Conservation (phyloP, 306 rosid species). For the Dryas alaskensis region DNA sequence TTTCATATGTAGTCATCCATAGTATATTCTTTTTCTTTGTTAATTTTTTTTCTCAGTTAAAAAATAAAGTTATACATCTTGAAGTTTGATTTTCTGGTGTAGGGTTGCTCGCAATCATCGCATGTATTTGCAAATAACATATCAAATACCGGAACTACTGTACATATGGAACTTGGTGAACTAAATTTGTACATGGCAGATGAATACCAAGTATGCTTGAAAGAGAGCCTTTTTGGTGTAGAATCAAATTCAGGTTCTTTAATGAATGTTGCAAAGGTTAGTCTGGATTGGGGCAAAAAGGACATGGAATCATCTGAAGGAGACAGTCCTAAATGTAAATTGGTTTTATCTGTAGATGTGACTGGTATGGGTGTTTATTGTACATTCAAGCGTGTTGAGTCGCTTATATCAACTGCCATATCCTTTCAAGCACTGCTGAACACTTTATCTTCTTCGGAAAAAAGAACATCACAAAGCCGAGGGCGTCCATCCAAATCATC, state of each 20-base stretch:
- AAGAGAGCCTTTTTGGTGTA: constrained; percentile 79
- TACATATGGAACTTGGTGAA: constrained; percentile 92
- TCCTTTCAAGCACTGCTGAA: constrained; percentile 70
- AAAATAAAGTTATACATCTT: neutral
- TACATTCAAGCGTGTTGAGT: constrained; percentile 74
- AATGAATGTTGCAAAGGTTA: constrained; percentile 80
- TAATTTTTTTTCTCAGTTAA: neutral
- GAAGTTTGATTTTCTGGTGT: constrained; percentile 36
- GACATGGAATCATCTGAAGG: constrained; percentile 78
- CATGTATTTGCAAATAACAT: constrained; percentile 88
- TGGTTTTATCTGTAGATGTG: constrained; percentile 78
- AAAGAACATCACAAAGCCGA: constrained; percentile 50
- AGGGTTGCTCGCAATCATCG: constrained; percentile 93
- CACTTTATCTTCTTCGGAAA: constrained; percentile 58
- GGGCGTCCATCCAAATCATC: constrained; percentile 63
- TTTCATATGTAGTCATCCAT: neutral
- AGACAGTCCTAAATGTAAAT: constrained; percentile 54
- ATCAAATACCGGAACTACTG: constrained; percentile 70
- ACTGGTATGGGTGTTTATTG: constrained; percentile 80
- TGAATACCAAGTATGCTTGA: constrained; percentile 88
- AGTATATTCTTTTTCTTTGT: neutral
- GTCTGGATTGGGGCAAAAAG: constrained; percentile 92
- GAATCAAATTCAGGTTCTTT: constrained; percentile 89
- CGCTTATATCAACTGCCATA: constrained; percentile 77
- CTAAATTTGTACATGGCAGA: constrained; percentile 86